Conservation (phyloP, 2,329 filamentous ascomycete species). For the Aspergillus pseudoviridinutans region DNA sequence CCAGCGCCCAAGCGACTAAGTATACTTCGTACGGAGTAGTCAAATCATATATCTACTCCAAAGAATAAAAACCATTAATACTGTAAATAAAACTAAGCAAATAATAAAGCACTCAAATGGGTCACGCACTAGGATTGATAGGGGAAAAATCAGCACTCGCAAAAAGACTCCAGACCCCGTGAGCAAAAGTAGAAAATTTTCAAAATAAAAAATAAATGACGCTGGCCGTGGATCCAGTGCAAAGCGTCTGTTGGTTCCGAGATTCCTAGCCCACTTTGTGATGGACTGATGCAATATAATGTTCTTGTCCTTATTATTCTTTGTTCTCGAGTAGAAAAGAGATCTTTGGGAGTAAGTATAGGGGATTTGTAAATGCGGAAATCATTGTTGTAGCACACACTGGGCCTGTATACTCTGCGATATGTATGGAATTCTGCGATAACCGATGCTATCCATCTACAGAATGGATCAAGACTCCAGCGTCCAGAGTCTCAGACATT, state of each 20-base stretch:
- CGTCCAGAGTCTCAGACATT: neutral
- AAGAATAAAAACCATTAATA: neutral
- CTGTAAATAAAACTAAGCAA: neutral
- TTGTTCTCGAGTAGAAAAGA: conserved; percentile 1
- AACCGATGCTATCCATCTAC: no score
- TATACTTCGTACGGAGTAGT: no score
- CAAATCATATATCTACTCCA: no score
- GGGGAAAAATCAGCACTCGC: neutral
- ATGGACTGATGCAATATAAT: neutral
- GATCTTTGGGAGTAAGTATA: neutral
- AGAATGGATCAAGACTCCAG: neutral
- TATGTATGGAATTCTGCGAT: neutral
- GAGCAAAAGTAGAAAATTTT: neutral
- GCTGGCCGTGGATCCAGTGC: conserved; percentile 7
- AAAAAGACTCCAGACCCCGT: neutral
- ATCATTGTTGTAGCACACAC: neutral
- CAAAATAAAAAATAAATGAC: conserved; percentile 3
- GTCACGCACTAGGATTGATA: neutral
- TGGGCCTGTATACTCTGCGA: neutral
- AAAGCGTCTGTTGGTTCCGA: conserved; percentile 18
- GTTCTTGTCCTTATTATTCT: neutral
- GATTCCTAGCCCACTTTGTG: conserved; percentile 9
- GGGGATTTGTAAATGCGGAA: neutral
- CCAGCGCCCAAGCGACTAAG: no score
- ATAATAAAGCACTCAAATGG: neutral